phyloP scores from a whole-genome alignment of 164 flowering plant genomes.

The Stephania yunnanensis region DNA sequence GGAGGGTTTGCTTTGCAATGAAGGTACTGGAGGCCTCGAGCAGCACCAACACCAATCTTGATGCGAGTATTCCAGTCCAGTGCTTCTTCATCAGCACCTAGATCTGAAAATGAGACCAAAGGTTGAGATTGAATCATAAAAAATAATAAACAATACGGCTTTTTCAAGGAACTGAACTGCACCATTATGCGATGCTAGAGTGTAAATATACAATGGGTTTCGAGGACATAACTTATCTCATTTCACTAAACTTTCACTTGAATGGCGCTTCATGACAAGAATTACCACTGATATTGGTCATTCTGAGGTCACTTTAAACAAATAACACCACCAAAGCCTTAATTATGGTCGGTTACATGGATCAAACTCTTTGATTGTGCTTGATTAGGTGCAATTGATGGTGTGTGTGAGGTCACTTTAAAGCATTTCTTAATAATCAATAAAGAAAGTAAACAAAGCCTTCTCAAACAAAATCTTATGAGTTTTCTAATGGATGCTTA shows the following conservation, averaged over 20 bases:
- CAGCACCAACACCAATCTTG: conserved; percentile 73
- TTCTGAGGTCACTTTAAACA: no score
- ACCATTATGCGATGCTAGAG: neutral
- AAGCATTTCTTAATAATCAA: no score
- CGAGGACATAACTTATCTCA: neutral
- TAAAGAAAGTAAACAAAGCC: no score
- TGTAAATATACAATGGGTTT: neutral
- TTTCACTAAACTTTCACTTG: neutral
- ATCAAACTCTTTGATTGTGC: no score
- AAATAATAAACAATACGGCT: neutral
- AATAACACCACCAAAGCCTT: no score
- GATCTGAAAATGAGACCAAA: conserved; percentile 27
- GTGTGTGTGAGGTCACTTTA: no score
- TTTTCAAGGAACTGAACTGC: neutral
- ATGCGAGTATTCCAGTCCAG: conserved; percentile 65
- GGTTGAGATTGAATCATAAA: conserved; percentile 1
- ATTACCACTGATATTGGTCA: no score
- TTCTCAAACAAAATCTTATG: no score
- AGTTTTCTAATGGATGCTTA: no score
- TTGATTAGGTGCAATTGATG: no score
- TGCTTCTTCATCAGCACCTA: conserved; percentile 36
- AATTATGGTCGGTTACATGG: no score
- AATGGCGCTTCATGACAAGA: neutral
- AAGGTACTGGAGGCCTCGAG: conserved; percentile 74
- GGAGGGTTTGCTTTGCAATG: conserved; percentile 52